phyloP scores from a whole-genome alignment of 2,329 filamentous ascomycete species.

The Penicillium sp. region DNA sequence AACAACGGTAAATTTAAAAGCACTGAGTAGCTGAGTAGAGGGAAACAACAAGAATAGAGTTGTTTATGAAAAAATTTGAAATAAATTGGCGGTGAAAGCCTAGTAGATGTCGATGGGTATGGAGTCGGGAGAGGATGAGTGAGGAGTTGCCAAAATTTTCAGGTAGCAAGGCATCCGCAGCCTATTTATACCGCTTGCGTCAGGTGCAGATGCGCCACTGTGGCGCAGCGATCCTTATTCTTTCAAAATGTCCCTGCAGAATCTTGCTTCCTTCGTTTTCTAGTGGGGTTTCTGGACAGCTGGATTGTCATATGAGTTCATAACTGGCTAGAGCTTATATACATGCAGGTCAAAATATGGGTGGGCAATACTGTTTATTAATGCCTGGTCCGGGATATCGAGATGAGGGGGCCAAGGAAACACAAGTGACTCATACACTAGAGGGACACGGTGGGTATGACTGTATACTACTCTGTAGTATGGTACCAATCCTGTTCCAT shows the following conservation, averaged over 20 bases:
- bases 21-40: neutral
- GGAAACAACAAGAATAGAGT: neutral
- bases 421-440: slow-evolving; percentile 9
- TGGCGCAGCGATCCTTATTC: slow-evolving; percentile 16
- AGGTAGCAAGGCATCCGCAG: slow-evolving; percentile 30
- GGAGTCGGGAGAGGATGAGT: slow-evolving; percentile 9
- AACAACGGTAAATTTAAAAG: slow-evolving; percentile 4
- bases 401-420: neutral
- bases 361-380: slow-evolving; percentile 2
- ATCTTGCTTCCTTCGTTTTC: neutral
- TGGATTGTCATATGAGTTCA: slow-evolving; percentile 3
- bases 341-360: slow-evolving; percentile 12
- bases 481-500: slow-evolving; percentile 3
- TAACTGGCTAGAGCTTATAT: slow-evolving; percentile 10
- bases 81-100: slow-evolving; percentile 10
- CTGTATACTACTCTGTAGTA: neutral
- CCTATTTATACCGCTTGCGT: slow-evolving; percentile 11
- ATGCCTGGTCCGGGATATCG: neutral
- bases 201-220: slow-evolving; percentile 14
- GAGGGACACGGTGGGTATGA: slow-evolving; percentile 1
- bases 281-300: slow-evolving; percentile 11
- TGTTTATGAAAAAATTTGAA: neutral
- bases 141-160: slow-evolving; percentile 28
- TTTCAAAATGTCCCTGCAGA: slow-evolving; percentile 2
- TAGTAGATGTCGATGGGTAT: slow-evolving; percentile 15